phyloP scores from a whole-genome alignment of 768 basidiomycete species.

The Lepiota venenata region DNA sequence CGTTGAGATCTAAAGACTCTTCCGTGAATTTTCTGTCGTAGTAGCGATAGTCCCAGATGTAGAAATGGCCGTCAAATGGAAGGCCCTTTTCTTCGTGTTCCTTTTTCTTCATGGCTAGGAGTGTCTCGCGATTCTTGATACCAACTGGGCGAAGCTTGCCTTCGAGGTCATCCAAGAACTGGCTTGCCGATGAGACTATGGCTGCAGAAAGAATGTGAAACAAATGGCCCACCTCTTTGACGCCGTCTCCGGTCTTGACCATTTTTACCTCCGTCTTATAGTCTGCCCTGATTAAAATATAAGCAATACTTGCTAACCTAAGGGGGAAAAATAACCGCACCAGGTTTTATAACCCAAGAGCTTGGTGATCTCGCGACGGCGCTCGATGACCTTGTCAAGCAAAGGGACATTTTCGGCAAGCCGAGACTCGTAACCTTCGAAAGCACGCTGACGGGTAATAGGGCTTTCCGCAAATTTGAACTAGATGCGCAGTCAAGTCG shows the following conservation, averaged over 20 bases:
- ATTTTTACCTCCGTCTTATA: slow-evolving; percentile 84
- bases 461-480: slow-evolving; percentile 79
- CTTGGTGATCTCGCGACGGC: slow-evolving; percentile 67
- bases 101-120: slow-evolving; percentile 72
- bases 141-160: slow-evolving; percentile 72
- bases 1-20: slow-evolving; percentile 65
- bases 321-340: slow-evolving; percentile 20
- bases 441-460: slow-evolving; percentile 61
- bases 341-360: slow-evolving; percentile 75
- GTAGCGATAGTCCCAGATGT: slow-evolving; percentile 84
- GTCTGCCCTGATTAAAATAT: slow-evolving; percentile 50
- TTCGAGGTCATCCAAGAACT: slow-evolving; percentile 82
- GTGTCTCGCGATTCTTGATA: slow-evolving; percentile 56
- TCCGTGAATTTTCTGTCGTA: slow-evolving; percentile 69
- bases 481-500: slow-evolving; percentile 30
- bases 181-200: neutral
- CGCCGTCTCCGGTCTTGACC: slow-evolving; percentile 68
- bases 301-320: neutral
- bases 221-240: slow-evolving; percentile 44
- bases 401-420: slow-evolving; percentile 68
- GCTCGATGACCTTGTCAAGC: slow-evolving; percentile 60
- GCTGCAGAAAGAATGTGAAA: neutral
- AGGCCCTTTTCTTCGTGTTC: slow-evolving; percentile 60
- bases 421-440: slow-evolving; percentile 66
- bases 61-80: slow-evolving; percentile 70